These are phyloP conservation scores for Prunus yedoensis DNA, from an alignment of 331 rosid genomes.

Conservation along the genomic window DNA sequence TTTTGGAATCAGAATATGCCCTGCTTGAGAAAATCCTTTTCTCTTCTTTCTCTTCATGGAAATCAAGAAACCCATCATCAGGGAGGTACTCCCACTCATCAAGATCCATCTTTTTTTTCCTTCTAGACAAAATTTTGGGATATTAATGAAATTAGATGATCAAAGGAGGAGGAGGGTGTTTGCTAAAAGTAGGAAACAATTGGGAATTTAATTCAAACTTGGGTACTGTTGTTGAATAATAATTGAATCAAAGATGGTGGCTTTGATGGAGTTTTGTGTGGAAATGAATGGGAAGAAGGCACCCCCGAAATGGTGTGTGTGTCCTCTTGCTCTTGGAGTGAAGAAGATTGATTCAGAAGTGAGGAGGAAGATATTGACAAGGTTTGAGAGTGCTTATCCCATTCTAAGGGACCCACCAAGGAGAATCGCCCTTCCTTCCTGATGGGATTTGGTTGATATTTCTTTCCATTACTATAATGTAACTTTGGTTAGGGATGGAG, in stretches of 20 bases:
- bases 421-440: conserved; percentile 31
- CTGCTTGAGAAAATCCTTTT: conserved; percentile 32
- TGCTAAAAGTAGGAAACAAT: neutral
- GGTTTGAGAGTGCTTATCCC: conserved; percentile 42
- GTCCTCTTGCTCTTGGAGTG: conserved; percentile 34
- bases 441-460: conserved; percentile 24
- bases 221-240: conserved; percentile 23
- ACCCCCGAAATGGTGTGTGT: neutral
- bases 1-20: conserved; percentile 28
- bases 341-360: conserved; percentile 17
- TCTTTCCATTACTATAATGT: conserved; percentile 19
- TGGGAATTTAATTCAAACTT: conserved; percentile 16
- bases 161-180: neutral
- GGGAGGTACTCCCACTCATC: conserved; percentile 79
- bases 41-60: conserved; percentile 39
- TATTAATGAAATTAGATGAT: conserved; percentile 11
- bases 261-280: conserved; percentile 47
- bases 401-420: conserved; percentile 25
- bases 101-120: conserved; percentile 46
- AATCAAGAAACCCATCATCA: conserved; percentile 55
- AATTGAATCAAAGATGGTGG: conserved; percentile 45
- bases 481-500: conserved; percentile 25
- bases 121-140: neutral
- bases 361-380: neutral
- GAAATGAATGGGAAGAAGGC: conserved; percentile 5